Evolutionary conservation across 192 early-diverging fungal species (phyloP).

Genomic region (Coemansia sp.): DNA sequence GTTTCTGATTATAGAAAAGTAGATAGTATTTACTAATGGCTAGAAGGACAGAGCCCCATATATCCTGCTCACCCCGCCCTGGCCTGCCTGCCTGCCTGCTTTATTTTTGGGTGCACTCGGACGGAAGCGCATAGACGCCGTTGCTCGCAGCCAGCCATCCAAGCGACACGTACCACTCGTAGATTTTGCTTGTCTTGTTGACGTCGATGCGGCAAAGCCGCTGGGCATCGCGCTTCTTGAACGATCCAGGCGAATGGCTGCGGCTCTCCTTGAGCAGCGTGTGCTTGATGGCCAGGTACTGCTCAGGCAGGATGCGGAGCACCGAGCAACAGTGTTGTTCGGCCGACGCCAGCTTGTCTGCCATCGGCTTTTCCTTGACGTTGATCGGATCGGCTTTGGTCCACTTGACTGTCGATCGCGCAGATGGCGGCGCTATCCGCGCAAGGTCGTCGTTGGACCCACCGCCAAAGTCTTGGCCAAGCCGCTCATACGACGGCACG

Average conservation of each 20-base stretch:
- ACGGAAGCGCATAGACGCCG: slow-evolving; percentile 30
- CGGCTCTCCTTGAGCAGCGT: slow-evolving; percentile 65
- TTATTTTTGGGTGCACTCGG: neutral
- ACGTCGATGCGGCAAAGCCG: slow-evolving; percentile 88
- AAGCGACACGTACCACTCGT: slow-evolving; percentile 81
- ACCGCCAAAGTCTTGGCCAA: slow-evolving; percentile 20
- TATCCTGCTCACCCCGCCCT: neutral
- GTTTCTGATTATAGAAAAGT: neutral
- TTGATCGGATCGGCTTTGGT: slow-evolving; percentile 52
- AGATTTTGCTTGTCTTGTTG: slow-evolving; percentile 88
- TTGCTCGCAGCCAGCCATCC: slow-evolving; percentile 72
- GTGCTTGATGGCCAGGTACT: slow-evolving; percentile 81
- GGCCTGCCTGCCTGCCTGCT: neutral
- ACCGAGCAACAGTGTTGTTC: slow-evolving; percentile 74
- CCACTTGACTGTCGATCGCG: slow-evolving; percentile 49
- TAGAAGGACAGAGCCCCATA: too few species aligned
- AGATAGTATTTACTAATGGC: neutral
- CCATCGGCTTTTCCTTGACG: slow-evolving; percentile 32
- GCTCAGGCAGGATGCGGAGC: slow-evolving; percentile 77
- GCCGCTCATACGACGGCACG: slow-evolving; percentile 45
- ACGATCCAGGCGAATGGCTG: slow-evolving; percentile 41
- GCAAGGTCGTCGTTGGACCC: slow-evolving; percentile 22
- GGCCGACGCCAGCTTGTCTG: slow-evolving; percentile 49
- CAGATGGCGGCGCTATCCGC: slow-evolving; percentile 25
- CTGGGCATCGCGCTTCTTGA: slow-evolving; percentile 92